Evolutionary conservation across 352 stramenopile species (phyloP).

Genomic region (Globisporangium heterothallicum): DNA sequence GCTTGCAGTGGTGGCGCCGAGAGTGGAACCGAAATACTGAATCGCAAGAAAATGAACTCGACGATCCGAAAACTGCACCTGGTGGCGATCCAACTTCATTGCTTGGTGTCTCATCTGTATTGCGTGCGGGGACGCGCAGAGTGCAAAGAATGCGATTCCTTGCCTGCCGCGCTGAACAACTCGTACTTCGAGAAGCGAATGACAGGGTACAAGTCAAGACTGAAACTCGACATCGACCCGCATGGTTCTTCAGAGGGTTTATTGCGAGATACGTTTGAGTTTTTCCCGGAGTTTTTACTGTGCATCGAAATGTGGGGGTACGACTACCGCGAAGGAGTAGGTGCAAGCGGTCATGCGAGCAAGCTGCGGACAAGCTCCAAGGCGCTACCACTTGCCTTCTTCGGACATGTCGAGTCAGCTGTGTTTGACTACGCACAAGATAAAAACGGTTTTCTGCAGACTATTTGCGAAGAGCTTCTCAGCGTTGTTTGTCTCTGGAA

Average conservation of each 20-base stretch:
- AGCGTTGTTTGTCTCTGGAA: constrained; percentile 76
- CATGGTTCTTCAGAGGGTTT: constrained; percentile 40
- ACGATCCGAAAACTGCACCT: constrained; percentile 77
- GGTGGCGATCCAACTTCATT: constrained; percentile 71
- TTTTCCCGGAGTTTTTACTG: constrained; percentile 68
- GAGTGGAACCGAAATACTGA: constrained; percentile 43
- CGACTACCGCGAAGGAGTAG: constrained; percentile 45
- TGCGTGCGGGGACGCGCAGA: constrained; percentile 39
- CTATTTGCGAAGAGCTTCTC: constrained; percentile 69
- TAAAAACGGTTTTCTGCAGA: constrained; percentile 43
- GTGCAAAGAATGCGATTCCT: constrained; percentile 56
- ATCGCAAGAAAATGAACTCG: constrained; percentile 79
- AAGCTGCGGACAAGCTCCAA: constrained; percentile 8
- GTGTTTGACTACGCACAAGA: constrained; percentile 69
- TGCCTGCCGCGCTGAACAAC: constrained; percentile 57
- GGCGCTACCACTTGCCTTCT: constrained; percentile 37
- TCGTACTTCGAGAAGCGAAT: constrained; percentile 73
- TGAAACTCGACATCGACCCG: constrained; percentile 57
- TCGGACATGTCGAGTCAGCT: constrained; percentile 29
- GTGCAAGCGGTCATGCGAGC: constrained; percentile 15
- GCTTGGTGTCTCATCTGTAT: constrained; percentile 63
- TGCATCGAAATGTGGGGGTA: constrained; percentile 74
- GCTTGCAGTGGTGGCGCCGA: constrained; percentile 23
- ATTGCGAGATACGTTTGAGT: constrained; percentile 65
- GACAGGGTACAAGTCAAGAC: constrained; percentile 62